Base-by-base conservation (phyloP, 2,329 filamentous ascomycete species). In the Nemania abortiva region DNA sequence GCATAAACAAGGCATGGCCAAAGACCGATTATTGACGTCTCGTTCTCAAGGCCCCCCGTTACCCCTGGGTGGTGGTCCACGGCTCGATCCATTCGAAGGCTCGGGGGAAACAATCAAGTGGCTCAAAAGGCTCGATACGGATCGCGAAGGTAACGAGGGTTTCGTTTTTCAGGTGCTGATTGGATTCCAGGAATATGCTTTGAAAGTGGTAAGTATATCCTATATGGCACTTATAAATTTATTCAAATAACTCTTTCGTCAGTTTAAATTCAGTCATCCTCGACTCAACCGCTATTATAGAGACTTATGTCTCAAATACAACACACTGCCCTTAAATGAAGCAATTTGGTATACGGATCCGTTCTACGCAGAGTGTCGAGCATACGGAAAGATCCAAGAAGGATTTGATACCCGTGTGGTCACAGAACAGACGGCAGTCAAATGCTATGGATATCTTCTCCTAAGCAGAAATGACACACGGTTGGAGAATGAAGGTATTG, bases 341-440 rank as follows among this genome's bases (percentile, higher is more conserved):
- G 45, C 13, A 0, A 39, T 65, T 2, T 60, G 13, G 4, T 61
- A 66, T 13, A 66, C 57, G 0, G 57, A 66, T 20, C 57, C 63
- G 3, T 66, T 66, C 29, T 56, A 66, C 10, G 57, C 63, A 5
- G 63, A 66, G 42, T 66, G 63, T 18, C 56, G 63, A 50, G 63
- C 63, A 4, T 66, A 66, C 9, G 63, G 63, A 1, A 66, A 50
- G 18, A 66, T 61, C 4, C 1, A 60, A 13, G 55, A 65, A 13
- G 55, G 45, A 9, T 11, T 29, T 13, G 22, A 13, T 13, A 29
- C 52, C 1, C 27, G 39, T 15, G 7, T 39, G 11, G 45, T 64
- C 4, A 37, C 2, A 15, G 15, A 57, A 29, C 27, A 54, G 9
- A 54, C 24, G 1, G 47, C 63, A n/a, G 55, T 59, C 3, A 60